Percentiles rank a stretch among this genome's conserved stretches.
Evolutionary conservation across 2,329 filamentous ascomycete genomes (phyloP).

Genomic region (Ophiostoma ips): DNA sequence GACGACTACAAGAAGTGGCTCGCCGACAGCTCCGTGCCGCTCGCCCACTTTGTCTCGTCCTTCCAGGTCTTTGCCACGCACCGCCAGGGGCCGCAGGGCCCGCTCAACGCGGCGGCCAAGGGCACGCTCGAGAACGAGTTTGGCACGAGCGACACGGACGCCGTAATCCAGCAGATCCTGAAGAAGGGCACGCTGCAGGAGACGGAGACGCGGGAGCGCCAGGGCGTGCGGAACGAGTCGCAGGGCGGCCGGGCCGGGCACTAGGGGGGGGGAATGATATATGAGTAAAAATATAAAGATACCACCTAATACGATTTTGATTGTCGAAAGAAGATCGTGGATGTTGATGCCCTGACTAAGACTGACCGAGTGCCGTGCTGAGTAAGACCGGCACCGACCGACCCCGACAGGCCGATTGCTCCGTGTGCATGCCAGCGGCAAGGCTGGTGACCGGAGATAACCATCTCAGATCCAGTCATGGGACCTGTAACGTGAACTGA

Average conservation of each 20-base stretch:
- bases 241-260: constrained; percentile 24
- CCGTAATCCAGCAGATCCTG: constrained; percentile 69
- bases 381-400: no score
- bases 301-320: no score
- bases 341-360: no score
- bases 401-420: no score
- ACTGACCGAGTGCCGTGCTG: no score
- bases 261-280: not conserved
- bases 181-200: constrained; percentile 59
- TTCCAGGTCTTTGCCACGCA: constrained; percentile 87
- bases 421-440: no score
- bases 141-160: constrained; percentile 64
- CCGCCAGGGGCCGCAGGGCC: constrained; percentile 75
- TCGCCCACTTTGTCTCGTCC: constrained; percentile 71
- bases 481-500: no score
- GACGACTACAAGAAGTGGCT: constrained; percentile 69
- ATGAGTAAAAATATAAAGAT: no score
- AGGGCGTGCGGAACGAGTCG: constrained; percentile 39
- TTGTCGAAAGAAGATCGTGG: no score
- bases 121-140: constrained; percentile 71
- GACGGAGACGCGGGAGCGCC: constrained; percentile 36
- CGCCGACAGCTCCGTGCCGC: constrained; percentile 60
- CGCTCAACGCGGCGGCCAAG: constrained; percentile 63
- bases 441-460: no score
- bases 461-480: no score